Evolutionary conservation across 176 grass and related monocot species (phyloP).

Genomic region (Thalia dealbata): DNA sequence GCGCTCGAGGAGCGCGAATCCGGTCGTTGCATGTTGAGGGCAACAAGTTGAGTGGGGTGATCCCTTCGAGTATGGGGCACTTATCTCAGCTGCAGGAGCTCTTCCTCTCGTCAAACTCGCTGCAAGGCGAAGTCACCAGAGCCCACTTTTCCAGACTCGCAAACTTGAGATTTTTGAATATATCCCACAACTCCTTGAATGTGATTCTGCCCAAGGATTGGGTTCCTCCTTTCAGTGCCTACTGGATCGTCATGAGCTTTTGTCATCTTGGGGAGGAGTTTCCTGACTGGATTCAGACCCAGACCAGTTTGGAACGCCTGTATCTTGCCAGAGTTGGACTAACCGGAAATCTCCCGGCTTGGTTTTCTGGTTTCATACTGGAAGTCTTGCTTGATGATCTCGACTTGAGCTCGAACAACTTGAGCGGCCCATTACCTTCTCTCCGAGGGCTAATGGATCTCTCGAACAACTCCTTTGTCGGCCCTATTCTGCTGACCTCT

Average conservation of each 20-base stretch:
- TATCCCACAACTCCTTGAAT: constrained; percentile 21
- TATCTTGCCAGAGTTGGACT: background rate
- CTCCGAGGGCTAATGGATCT: background rate
- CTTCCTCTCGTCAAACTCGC: constrained; percentile 15
- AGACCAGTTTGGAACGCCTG: background rate
- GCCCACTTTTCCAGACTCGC: constrained; percentile 17
- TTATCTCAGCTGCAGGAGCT: background rate
- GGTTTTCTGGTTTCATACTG: background rate
- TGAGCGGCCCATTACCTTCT: background rate
- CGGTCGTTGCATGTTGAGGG: background rate
- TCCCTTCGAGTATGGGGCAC: constrained; percentile 10
- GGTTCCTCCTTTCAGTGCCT: background rate
- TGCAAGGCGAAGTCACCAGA: constrained; percentile 12
- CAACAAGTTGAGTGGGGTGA: constrained; percentile 12
- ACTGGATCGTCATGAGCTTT: background rate
- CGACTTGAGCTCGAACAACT: background rate
- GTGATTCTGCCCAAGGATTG: constrained; percentile 4
- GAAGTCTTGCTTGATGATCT: background rate
- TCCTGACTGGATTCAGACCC: constrained; percentile 14
- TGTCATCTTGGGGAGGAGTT: background rate
- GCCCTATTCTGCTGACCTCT: background rate
- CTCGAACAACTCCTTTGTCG: background rate
- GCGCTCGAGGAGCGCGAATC: background rate
- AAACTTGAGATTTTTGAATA: constrained; percentile 11
- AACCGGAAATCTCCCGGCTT: background rate